Evolutionary conservation across 2,329 filamentous ascomycete genomes (phyloP).

Genomic region (Pseudovirgaria hyperparasitica): DNA sequence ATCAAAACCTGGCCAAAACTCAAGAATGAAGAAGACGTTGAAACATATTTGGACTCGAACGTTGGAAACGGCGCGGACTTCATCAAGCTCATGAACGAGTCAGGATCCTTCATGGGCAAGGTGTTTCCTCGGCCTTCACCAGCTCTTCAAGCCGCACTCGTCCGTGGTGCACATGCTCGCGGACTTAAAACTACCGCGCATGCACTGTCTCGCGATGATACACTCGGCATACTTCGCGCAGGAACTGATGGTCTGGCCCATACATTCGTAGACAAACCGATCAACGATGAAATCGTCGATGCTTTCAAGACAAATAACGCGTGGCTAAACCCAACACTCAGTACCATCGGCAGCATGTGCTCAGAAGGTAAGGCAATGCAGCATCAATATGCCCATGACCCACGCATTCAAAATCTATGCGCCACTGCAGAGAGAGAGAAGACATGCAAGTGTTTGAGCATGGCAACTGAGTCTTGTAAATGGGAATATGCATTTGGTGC

Average conservation of each 20-base stretch:
- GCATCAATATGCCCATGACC: slow-evolving; percentile 28
- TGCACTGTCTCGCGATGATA: slow-evolving; percentile 25
- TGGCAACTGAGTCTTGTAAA: slow-evolving; percentile 18
- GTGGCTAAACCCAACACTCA: slow-evolving; percentile 31
- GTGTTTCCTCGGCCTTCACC: slow-evolving; percentile 26
- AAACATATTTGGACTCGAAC: slow-evolving; percentile 28
- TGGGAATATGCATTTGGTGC: slow-evolving; percentile 29
- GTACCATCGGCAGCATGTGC: slow-evolving; percentile 26
- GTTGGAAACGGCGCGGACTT: slow-evolving; percentile 31
- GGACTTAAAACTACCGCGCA: slow-evolving; percentile 29
- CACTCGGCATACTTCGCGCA: slow-evolving; percentile 26
- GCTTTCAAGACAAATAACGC: slow-evolving; percentile 30
- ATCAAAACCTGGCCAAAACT: slow-evolving; percentile 36
- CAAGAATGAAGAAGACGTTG: slow-evolving; percentile 27
- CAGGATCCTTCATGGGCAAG: slow-evolving; percentile 26
- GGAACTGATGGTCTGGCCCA: slow-evolving; percentile 34
- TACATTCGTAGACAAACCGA: slow-evolving; percentile 27
- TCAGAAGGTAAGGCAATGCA: slow-evolving; percentile 26
- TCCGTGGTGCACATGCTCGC: slow-evolving; percentile 25
- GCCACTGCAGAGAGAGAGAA: slow-evolving; percentile 19
- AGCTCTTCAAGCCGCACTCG: slow-evolving; percentile 32
- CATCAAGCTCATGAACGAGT: slow-evolving; percentile 41
- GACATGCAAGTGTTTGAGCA: slow-evolving; percentile 30
- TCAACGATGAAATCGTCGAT: slow-evolving; percentile 25
- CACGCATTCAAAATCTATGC: slow-evolving; percentile 20